A percentile compares a stretch with the other conserved stretches of the same genome.
phyloP scores from a whole-genome alignment of 2,329 filamentous ascomycete species.

The Aspergillus quadricinctus region DNA sequence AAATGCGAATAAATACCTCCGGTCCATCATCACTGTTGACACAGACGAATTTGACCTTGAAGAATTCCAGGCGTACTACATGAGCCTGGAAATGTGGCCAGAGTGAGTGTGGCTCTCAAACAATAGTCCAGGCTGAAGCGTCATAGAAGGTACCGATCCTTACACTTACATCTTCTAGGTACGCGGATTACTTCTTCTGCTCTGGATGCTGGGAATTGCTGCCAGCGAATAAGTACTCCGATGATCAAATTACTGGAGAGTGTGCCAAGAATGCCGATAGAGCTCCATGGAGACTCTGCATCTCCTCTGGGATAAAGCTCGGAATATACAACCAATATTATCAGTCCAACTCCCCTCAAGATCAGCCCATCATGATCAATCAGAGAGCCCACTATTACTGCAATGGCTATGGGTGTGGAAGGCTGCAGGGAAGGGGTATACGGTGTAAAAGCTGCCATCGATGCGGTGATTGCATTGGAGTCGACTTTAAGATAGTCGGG shows the following conservation, averaged over 20 bases:
- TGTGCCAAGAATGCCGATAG: fast-evolving
- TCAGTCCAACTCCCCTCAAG: too few species aligned
- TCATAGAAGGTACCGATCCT: too few species aligned
- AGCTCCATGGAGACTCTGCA: not conserved
- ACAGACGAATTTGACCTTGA: not conserved
- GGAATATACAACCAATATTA: too few species aligned
- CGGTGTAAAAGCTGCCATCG: too few species aligned
- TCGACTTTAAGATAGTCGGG: too few species aligned
- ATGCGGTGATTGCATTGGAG: too few species aligned
- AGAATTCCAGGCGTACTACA: fast-evolving
- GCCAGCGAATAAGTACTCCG: not conserved
- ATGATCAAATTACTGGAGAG: not conserved
- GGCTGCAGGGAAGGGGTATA: too few species aligned
- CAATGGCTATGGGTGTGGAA: too few species aligned
- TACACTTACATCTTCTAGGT: not conserved
- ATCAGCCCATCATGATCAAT: too few species aligned
- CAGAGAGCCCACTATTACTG: too few species aligned
- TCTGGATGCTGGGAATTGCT: not conserved
- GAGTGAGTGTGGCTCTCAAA: not conserved
- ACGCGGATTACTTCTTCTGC: not conserved
- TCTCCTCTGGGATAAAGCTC: not conserved
- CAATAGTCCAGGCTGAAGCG: not conserved
- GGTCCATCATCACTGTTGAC: not conserved
- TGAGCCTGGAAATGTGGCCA: not conserved
- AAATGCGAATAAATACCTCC: not conserved